Evolutionary conservation across 495 filamentous ascomycete species (phyloP).

Genomic region (Rusavskia elegans): DNA sequence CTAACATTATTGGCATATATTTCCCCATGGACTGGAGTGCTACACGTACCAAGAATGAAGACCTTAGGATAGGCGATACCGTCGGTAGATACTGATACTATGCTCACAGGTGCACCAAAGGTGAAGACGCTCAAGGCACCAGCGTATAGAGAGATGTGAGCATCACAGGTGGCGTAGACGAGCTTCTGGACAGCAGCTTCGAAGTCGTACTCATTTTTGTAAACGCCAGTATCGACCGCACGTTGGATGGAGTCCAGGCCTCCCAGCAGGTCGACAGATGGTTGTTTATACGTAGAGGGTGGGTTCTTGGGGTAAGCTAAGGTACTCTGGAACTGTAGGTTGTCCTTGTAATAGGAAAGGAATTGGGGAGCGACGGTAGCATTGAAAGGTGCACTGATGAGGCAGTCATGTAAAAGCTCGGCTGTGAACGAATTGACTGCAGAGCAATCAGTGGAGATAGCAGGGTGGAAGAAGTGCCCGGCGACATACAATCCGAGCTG

Average conservation of each 20-base stretch:
- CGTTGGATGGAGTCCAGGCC: slow-evolving; percentile 27
- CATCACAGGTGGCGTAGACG: slow-evolving; percentile 28
- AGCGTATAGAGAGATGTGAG: slow-evolving; percentile 24
- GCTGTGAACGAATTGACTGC: slow-evolving; percentile 16
- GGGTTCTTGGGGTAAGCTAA: slow-evolving; percentile 38
- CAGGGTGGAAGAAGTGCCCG: background rate
- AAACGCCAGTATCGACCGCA: slow-evolving; percentile 22
- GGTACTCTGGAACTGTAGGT: slow-evolving; percentile 41
- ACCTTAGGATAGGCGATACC: slow-evolving; percentile 31
- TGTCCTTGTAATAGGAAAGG: slow-evolving; percentile 36
- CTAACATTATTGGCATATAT: background rate
- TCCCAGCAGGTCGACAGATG: slow-evolving; percentile 30
- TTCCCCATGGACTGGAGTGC: background rate
- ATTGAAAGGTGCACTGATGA: slow-evolving; percentile 41
- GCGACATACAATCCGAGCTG: slow-evolving; percentile 1
- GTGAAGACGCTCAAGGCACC: slow-evolving; percentile 27
- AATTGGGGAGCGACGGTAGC: slow-evolving; percentile 32
- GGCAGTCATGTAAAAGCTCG: slow-evolving; percentile 30
- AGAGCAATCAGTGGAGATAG: background rate
- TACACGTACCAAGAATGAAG: slow-evolving; percentile 20
- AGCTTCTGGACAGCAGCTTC: slow-evolving; percentile 30
- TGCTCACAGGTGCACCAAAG: slow-evolving; percentile 25
- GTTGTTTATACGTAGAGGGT: slow-evolving; percentile 37
- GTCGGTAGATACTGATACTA: slow-evolving; percentile 33
- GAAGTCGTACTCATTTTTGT: slow-evolving; percentile 34